phyloP scores from a whole-genome alignment of 805 yeast genomes.

The Candida nemodendra region DNA sequence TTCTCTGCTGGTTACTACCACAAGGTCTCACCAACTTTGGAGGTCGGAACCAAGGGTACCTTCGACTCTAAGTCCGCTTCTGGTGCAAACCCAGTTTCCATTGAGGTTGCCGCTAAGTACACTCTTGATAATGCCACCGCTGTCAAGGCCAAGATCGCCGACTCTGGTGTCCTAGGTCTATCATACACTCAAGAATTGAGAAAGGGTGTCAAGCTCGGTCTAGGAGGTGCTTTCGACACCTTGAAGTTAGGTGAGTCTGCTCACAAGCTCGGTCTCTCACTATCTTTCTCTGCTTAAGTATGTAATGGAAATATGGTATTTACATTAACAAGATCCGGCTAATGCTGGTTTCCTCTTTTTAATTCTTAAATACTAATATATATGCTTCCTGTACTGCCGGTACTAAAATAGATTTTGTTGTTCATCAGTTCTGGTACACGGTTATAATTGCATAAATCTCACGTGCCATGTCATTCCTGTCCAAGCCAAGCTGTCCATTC shows the following conservation, averaged over 20 bases:
- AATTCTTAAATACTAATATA: no score
- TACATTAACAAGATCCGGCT: not conserved
- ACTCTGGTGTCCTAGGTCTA: conserved; percentile 90
- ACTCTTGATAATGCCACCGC: conserved; percentile 82
- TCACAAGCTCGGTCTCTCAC: conserved; percentile 95
- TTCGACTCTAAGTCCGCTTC: conserved; percentile 81
- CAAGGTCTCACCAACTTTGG: conserved; percentile 85
- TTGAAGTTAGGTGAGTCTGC: conserved; percentile 93
- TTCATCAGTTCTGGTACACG: no score
- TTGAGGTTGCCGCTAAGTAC: conserved; percentile 97
- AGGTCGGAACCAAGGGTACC: conserved; percentile 97
- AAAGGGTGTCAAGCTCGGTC: conserved; percentile 95
- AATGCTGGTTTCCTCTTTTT: not conserved
- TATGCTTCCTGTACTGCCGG: no score
- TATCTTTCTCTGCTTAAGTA: conserved; percentile 85
- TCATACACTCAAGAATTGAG: conserved; percentile 92
- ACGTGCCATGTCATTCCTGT: no score
- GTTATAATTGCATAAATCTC: no score
- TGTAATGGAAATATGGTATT: conserved; percentile 1
- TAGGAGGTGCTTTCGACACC: conserved; percentile 96
- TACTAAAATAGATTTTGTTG: no score
- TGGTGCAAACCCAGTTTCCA: conserved; percentile 75
- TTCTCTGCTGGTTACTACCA: conserved; percentile 97
- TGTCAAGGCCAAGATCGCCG: conserved; percentile 95
- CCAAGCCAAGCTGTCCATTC: no score